Conservation (phyloP, 2,329 filamentous ascomycete species). For the Rugonectria rugulosa region DNA sequence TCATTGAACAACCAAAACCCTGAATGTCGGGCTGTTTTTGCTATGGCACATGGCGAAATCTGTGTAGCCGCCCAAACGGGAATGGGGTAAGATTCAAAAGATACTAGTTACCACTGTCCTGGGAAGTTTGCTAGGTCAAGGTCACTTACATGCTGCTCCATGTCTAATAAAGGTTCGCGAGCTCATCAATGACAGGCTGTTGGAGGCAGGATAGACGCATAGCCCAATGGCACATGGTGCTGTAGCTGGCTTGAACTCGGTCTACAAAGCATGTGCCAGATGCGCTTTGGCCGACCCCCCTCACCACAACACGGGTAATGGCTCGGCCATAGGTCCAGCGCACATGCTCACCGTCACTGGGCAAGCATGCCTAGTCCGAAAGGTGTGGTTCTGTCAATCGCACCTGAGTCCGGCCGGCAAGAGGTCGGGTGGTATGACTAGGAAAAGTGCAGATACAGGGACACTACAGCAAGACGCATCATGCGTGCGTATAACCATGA, state of each 20-base stretch:
- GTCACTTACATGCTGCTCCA: slow-evolving; percentile 17
- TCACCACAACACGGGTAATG: neutral
- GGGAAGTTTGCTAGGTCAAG: slow-evolving; percentile 33
- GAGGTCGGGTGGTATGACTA: too few species aligned
- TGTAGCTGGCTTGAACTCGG: neutral
- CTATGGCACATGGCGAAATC: slow-evolving; percentile 5
- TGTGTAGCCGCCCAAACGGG: slow-evolving; percentile 28
- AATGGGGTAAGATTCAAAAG: slow-evolving; percentile 20
- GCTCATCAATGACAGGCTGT: slow-evolving; percentile 17
- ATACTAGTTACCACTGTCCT: slow-evolving; percentile 37
- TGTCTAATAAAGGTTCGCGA: slow-evolving; percentile 1
- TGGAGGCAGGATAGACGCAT: neutral
- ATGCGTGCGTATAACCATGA: neutral
- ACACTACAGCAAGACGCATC: neutral
- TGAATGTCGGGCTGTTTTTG: too few species aligned
- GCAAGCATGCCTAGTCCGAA: slow-evolving; percentile 16
- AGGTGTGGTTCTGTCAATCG: too few species aligned
- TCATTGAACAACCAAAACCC: too few species aligned
- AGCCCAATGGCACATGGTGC: neutral
- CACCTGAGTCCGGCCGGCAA: too few species aligned
- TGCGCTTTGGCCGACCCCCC: neutral
- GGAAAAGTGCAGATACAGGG: too few species aligned
- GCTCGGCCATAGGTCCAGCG: neutral
- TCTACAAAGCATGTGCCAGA: neutral
- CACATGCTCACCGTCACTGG: too few species aligned